These are phyloP conservation scores for Curvularia verruculosa DNA, from an alignment of 2,329 filamentous ascomycete species.

Conservation along the genomic window DNA sequence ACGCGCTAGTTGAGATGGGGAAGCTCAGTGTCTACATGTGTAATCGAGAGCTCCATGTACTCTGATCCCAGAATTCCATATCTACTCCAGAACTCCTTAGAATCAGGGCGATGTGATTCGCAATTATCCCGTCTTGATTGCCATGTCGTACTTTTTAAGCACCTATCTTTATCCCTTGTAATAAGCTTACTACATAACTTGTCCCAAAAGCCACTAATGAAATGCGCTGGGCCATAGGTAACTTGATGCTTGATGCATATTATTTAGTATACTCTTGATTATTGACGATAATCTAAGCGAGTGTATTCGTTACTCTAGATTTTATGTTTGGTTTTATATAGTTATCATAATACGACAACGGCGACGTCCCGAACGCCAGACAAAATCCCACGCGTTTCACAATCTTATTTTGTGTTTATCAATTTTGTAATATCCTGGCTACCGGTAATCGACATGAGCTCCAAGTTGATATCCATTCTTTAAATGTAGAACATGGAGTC, in stretches of 20 bases:
- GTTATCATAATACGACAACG: not conserved
- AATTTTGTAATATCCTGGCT: not conserved
- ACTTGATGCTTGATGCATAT: not conserved
- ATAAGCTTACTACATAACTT: not conserved
- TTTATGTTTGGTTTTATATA: not conserved
- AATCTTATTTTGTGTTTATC: not conserved
- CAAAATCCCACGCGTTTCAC: not conserved
- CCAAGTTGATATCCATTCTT: not conserved
- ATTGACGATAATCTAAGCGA: not conserved
- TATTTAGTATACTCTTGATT: not conserved
- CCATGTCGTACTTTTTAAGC: not conserved
- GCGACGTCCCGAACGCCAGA: not conserved
- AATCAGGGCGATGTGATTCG: not conserved
- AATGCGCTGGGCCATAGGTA: not conserved
- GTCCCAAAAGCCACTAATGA: not conserved
- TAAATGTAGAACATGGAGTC: conserved; percentile 27
- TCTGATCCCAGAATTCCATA: no score
- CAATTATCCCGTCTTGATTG: not conserved
- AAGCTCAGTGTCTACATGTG: no score
- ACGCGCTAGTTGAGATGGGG: conserved; percentile 7
- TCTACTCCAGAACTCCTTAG: not conserved
- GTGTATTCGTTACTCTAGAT: not conserved
- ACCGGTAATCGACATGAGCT: not conserved
- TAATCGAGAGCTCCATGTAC: no score
- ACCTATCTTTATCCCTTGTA: not conserved